Evolutionary conservation across 768 basidiomycete genomes (phyloP).

Genomic region (Tephrocybe sp.): DNA sequence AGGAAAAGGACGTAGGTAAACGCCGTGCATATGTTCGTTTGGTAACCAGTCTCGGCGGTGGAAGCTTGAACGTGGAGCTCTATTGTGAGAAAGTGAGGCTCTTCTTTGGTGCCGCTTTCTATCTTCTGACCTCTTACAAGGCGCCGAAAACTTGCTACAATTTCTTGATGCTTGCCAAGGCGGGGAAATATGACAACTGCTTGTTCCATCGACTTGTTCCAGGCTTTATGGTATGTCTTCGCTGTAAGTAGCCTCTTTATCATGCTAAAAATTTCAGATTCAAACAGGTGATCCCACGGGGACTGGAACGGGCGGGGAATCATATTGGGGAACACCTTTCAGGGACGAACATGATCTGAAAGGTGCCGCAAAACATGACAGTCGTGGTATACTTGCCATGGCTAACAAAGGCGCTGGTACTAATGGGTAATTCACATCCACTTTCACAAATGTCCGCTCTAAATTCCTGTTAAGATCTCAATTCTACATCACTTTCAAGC

Average conservation of each 20-base stretch:
- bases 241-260: neutral
- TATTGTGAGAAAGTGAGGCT: constrained; percentile 79
- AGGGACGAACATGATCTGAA: constrained; percentile 91
- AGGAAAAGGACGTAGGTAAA: constrained; percentile 91
- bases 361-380: constrained; percentile 85
- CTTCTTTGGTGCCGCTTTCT: neutral
- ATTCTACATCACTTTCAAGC: constrained; percentile 89
- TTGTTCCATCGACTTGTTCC: constrained; percentile 93
- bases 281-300: constrained; percentile 98
- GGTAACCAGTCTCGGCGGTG: constrained; percentile 87
- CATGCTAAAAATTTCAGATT: constrained; percentile 50
- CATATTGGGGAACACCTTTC: constrained; percentile 94
- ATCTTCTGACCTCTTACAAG: constrained; percentile 34
- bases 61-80: constrained; percentile 79
- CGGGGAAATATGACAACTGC: constrained; percentile 88
- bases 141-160: constrained; percentile 99
- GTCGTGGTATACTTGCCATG: constrained; percentile 87
- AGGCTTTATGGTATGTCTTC: constrained; percentile 80
- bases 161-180: constrained; percentile 89
- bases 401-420: constrained; percentile 92
- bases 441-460: neutral
- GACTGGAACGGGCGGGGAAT: constrained; percentile 90
- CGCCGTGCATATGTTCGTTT: constrained; percentile 95
- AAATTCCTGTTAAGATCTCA: constrained; percentile 61
- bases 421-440: constrained; percentile 58